phyloP scores from a whole-genome alignment of 108 stramenopile species.

The Fragilaria crotonensis region DNA sequence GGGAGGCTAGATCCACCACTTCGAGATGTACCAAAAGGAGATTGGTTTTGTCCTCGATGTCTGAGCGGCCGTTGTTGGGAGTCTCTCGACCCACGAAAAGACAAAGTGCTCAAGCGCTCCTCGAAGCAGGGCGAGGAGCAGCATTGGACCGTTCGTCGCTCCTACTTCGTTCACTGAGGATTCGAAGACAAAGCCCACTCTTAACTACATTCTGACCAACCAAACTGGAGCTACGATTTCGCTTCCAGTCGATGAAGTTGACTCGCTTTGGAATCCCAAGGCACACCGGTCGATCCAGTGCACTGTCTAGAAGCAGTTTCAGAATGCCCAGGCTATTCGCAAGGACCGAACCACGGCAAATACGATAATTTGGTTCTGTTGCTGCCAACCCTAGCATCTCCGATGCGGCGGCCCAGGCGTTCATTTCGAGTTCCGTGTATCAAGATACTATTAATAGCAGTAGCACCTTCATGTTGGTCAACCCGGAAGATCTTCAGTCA shows the following conservation, averaged over 20 bases:
- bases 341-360: slow-evolving; percentile 47
- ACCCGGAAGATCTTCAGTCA: slow-evolving; percentile 55
- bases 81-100: slow-evolving; percentile 70
- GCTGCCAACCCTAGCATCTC: slow-evolving; percentile 64
- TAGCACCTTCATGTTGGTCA: slow-evolving; percentile 37
- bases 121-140: background rate
- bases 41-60: slow-evolving; percentile 87
- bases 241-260: background rate
- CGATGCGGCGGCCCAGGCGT: slow-evolving; percentile 70
- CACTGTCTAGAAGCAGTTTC: slow-evolving; percentile 61
- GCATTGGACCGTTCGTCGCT: background rate
- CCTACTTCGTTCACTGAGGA: background rate
- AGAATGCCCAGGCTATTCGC: slow-evolving; percentile 71
- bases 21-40: slow-evolving; percentile 64
- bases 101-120: too few species aligned
- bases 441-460: slow-evolving; percentile 57
- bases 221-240: background rate
- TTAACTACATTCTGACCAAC: background rate
- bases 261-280: background rate
- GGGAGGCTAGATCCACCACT: slow-evolving; percentile 65
- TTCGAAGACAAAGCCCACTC: background rate
- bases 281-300: slow-evolving; percentile 37
- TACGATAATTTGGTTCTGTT: slow-evolving; percentile 58
- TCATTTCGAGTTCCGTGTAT: slow-evolving; percentile 61
- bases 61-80: slow-evolving; percentile 69